Conservation (phyloP, 1,284 basidiomycete genomes). For the Microbotryum violaceum region DNA sequence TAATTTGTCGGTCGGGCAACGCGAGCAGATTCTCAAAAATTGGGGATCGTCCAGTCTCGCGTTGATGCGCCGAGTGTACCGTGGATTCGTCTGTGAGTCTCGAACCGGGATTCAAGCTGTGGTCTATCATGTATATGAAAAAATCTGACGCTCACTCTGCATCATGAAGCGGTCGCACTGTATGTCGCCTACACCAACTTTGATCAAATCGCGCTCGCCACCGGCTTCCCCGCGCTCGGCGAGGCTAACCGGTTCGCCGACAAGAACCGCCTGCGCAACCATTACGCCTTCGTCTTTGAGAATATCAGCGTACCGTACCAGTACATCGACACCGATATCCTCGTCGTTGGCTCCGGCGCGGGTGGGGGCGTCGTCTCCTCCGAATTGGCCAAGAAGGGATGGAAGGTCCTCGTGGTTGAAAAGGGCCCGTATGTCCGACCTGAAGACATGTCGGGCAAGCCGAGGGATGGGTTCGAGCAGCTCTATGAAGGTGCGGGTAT, state of each 20-base stretch:
- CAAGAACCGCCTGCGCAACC: conserved; percentile 6
- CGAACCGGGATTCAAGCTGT: too few species aligned
- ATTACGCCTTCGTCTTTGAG: conserved; percentile 21
- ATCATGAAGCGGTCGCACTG: conserved; percentile 9
- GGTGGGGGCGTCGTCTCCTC: conserved; percentile 44
- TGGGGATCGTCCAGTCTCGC: conserved; percentile 20
- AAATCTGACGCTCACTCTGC: not conserved
- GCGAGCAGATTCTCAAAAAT: conserved; percentile 15
- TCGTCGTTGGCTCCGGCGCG: conserved; percentile 45
- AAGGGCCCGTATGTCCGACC: conserved; percentile 44
- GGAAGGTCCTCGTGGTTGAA: conserved; percentile 45
- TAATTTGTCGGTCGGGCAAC: conserved; percentile 14
- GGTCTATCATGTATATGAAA: too few species aligned
- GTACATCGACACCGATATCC: conserved; percentile 29
- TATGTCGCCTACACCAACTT: conserved; percentile 23
- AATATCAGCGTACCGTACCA: conserved; percentile 9
- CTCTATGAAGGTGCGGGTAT: conserved; percentile 44
- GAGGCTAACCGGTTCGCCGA: conserved; percentile 16
- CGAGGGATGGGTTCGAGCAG: conserved; percentile 39
- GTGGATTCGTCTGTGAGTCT: conserved; percentile 16
- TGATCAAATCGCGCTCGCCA: conserved; percentile 15
- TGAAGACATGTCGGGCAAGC: conserved; percentile 38
- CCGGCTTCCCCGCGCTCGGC: conserved; percentile 19
- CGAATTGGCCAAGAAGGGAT: conserved; percentile 39
- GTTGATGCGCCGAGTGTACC: conserved; percentile 16